These are phyloP conservation scores for Aspergillus nidulans DNA, from an alignment of 495 filamentous ascomycete species.

Conservation along the genomic window DNA sequence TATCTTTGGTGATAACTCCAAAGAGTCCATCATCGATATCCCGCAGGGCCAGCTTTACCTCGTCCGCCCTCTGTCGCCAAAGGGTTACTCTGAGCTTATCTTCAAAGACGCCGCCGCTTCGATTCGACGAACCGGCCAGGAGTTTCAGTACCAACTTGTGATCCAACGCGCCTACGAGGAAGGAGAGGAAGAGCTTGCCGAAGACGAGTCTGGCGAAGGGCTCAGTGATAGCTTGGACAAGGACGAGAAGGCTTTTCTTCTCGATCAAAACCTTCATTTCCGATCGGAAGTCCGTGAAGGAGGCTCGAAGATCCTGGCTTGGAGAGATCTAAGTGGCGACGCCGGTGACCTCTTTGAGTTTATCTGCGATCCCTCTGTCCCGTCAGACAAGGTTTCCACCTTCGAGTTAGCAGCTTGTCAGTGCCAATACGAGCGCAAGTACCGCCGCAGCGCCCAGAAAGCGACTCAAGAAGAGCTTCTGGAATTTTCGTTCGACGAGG, in stretches of 20 bases:
- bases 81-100: slow-evolving; percentile 96
- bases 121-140: slow-evolving; percentile 87
- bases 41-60: slow-evolving; percentile 95
- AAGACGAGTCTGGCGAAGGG: slow-evolving; percentile 79
- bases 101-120: slow-evolving; percentile 94
- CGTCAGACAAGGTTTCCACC: slow-evolving; percentile 63
- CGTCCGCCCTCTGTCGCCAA: slow-evolving; percentile 89
- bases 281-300: slow-evolving; percentile 74
- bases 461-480: slow-evolving; percentile 78
- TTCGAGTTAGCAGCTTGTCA: slow-evolving; percentile 83
- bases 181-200: slow-evolving; percentile 86
- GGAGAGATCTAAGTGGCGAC: slow-evolving; percentile 93
- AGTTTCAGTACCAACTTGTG: slow-evolving; percentile 95
- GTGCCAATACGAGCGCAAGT: slow-evolving; percentile 97
- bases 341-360: slow-evolving; percentile 93
- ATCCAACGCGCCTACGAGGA: slow-evolving; percentile 96
- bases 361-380: slow-evolving; percentile 74
- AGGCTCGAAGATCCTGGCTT: slow-evolving; percentile 79
- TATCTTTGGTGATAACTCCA: slow-evolving; percentile 86
- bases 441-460: slow-evolving; percentile 67
- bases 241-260: slow-evolving; percentile 94
- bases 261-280: slow-evolving; percentile 88
- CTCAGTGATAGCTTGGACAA: slow-evolving; percentile 65
- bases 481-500: slow-evolving; percentile 75
- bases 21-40: slow-evolving; percentile 91